Conservation (phyloP, 1,284 basidiomycete species). For the Trichosporon coremiiforme region DNA sequence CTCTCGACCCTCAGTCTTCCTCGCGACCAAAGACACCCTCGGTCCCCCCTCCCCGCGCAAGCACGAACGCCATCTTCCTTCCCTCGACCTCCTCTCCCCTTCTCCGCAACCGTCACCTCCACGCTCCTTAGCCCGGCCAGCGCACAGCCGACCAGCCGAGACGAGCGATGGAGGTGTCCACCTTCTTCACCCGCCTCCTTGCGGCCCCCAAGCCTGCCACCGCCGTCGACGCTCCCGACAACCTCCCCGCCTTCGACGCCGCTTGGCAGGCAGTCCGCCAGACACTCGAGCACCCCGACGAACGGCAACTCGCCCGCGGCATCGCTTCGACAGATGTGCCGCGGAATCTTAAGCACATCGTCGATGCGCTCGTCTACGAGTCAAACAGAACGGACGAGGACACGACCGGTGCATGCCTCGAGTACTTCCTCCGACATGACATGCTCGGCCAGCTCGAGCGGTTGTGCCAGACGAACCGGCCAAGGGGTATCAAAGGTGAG, state of each 20-base stretch:
- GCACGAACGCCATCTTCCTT: neutral
- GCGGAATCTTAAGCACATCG: constrained; percentile 73
- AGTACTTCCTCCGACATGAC: constrained; percentile 88
- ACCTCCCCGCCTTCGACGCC: constrained; percentile 44
- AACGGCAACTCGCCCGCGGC: constrained; percentile 61
- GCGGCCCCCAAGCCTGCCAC: constrained; percentile 39
- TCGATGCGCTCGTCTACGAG: constrained; percentile 84
- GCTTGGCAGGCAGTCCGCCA: constrained; percentile 38
- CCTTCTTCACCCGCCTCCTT: constrained; percentile 52
- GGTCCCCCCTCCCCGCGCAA: neutral
- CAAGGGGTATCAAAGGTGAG: constrained; percentile 71
- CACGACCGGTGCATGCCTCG: constrained; percentile 80
- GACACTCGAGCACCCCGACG: constrained; percentile 53
- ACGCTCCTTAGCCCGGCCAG: constrained; percentile 7
- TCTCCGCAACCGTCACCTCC: neutral
- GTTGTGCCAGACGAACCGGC: constrained; percentile 78
- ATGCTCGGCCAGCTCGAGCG: constrained; percentile 80
- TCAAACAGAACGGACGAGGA: constrained; percentile 78
- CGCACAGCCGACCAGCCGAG: constrained; percentile 8
- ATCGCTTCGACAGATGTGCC: constrained; percentile 82
- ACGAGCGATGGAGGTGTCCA: constrained; percentile 45
- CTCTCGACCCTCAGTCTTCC: neutral
- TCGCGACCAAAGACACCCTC: neutral
- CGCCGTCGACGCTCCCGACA: constrained; percentile 36
- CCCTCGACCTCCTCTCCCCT: neutral